Conservation (phyloP, 768 basidiomycete species). For the Lactifluus volemus region DNA sequence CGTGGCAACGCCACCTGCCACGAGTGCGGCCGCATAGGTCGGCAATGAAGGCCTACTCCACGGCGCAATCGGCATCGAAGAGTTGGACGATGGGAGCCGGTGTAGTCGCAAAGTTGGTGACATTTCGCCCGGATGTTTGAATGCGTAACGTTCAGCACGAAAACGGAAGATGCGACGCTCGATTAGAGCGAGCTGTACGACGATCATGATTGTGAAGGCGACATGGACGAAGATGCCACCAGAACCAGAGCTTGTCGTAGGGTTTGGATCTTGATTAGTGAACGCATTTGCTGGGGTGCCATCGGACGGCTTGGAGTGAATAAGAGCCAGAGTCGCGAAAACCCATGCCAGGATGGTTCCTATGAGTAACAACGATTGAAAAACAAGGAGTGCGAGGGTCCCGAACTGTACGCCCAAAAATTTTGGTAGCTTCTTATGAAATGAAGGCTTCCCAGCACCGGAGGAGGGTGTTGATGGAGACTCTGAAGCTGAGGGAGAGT, state of each 20-base stretch:
- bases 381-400: conserved; percentile 35
- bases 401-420: conserved; percentile 38
- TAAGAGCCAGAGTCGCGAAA: conserved; percentile 26
- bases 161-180: conserved; percentile 56
- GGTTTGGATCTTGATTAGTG: not conserved
- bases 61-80: conserved; percentile 35
- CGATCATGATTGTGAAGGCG: conserved; percentile 42
- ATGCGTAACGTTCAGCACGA: conserved; percentile 56
- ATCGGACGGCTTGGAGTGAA: conserved; percentile 12
- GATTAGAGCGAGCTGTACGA: conserved; percentile 51
- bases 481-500: not conserved
- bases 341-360: conserved; percentile 53
- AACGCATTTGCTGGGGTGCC: not conserved
- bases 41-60: conserved; percentile 67
- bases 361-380: conserved; percentile 32
- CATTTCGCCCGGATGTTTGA: conserved; percentile 50
- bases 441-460: conserved; percentile 25
- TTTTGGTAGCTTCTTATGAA: conserved; percentile 31
- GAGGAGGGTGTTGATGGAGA: conserved; percentile 3
- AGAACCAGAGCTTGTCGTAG: conserved; percentile 8
- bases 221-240: conserved; percentile 50
- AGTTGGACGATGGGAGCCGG: not conserved
- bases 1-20: conserved; percentile 58
- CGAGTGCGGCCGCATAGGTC: conserved; percentile 62
- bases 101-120: conserved; percentile 19